phyloP scores from a whole-genome alignment of 805 yeast genomes.

The Danielia oregonensis region DNA sequence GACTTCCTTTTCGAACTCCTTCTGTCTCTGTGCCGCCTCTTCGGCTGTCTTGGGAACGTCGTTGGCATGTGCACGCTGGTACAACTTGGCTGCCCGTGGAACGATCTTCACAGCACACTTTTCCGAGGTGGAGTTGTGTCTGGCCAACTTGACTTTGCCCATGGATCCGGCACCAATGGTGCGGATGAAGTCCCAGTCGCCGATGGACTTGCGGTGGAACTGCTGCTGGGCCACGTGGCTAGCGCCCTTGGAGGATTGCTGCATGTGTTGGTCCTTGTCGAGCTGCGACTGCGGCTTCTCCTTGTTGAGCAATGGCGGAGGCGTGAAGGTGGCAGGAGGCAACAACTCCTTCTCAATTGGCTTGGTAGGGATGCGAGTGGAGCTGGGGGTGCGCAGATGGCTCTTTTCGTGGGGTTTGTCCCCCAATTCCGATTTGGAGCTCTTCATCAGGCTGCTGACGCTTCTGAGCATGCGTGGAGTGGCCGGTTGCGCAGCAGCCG shows the following conservation, averaged over 20 bases:
- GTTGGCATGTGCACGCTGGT: constrained; percentile 65
- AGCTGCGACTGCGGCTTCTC: constrained; percentile 1
- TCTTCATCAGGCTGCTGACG: constrained; percentile 21
- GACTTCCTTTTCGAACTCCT: constrained; percentile 75
- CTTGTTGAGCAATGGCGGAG: not conserved
- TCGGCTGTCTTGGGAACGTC: constrained; percentile 60
- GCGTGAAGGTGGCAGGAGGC: constrained; percentile 11
- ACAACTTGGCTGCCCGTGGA: constrained; percentile 79
- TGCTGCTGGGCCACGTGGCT: no score
- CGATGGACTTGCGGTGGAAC: constrained; percentile 83
- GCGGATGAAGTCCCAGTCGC: constrained; percentile 94
- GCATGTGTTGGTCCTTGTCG: constrained; percentile 3
- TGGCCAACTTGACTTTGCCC: constrained; percentile 97
- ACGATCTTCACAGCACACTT: constrained; percentile 91
- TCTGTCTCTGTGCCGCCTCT: constrained; percentile 57
- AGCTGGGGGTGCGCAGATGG: constrained; percentile 2
- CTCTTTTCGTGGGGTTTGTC: not conserved
- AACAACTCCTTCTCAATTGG: constrained; percentile 9
- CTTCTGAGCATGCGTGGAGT: constrained; percentile 68
- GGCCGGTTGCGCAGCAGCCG: constrained; percentile 42
- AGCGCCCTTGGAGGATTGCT: no score
- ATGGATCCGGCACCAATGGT: constrained; percentile 98
- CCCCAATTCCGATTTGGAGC: not conserved
- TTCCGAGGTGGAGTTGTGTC: constrained; percentile 74
- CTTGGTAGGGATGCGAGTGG: constrained; percentile 1